phyloP scores from a whole-genome alignment of 805 yeast species.

The Saitoella complicata region DNA sequence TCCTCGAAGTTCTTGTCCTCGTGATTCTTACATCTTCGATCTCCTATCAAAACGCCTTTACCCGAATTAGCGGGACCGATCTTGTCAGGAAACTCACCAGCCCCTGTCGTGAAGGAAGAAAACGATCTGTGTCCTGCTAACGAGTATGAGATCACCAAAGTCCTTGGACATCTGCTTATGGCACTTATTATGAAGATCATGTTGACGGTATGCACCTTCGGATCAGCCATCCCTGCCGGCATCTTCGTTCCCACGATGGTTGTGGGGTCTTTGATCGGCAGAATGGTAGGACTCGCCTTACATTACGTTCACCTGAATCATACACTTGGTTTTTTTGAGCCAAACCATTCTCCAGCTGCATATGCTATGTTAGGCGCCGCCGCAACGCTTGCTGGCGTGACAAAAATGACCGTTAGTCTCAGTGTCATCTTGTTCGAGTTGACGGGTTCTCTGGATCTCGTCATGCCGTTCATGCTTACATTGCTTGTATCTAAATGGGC shows the following conservation, averaged over 20 bases:
- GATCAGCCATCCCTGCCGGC: constrained; percentile 43
- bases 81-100: constrained; percentile 34
- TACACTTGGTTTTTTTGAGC: constrained; percentile 5
- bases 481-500: constrained; percentile 44
- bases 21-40: constrained; percentile 31
- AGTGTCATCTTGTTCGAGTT: constrained; percentile 38
- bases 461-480: constrained; percentile 38
- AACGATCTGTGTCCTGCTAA: constrained; percentile 17
- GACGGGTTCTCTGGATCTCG: constrained; percentile 41
- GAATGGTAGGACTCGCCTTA: constrained; percentile 29
- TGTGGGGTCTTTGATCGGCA: constrained; percentile 43
- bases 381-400: constrained; percentile 41
- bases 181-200: constrained; percentile 32
- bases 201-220: constrained; percentile 38
- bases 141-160: constrained; percentile 18
- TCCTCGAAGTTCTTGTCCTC: constrained; percentile 30
- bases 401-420: constrained; percentile 37
- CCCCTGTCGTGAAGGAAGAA: constrained; percentile 24
- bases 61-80: constrained; percentile 34
- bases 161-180: constrained; percentile 21
- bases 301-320: constrained; percentile 17
- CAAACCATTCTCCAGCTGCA: constrained; percentile 12
- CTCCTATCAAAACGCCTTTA: constrained; percentile 34
- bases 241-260: constrained; percentile 52
- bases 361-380: constrained; percentile 42